A percentile compares a stretch with the other conserved stretches of the same genome.
These are phyloP conservation scores for Hymenotorrendiella dingleyae DNA, from an alignment of 2,329 filamentous ascomycete species.

Conservation along the genomic window DNA sequence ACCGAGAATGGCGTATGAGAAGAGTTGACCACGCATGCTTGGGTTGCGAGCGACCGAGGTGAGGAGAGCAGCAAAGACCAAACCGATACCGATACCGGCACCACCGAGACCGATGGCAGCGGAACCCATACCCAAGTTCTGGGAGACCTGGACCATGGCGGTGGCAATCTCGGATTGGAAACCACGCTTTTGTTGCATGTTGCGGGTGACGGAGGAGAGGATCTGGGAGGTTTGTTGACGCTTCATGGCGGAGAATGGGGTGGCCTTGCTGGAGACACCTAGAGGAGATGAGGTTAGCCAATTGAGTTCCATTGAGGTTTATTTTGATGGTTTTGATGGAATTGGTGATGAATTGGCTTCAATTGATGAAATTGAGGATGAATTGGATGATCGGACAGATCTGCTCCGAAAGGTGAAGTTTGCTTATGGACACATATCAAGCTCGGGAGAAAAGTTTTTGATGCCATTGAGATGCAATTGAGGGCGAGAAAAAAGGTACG, in stretches of 20 bases:
- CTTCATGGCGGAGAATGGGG: slow-evolving; percentile 57
- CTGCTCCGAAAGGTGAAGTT: too few relatives aligned
- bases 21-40: slow-evolving; percentile 89
- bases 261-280: slow-evolving; percentile 32
- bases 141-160: slow-evolving; percentile 84
- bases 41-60: slow-evolving; percentile 91
- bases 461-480: slow-evolving; percentile 2
- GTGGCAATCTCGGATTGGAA: slow-evolving; percentile 86
- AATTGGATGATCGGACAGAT: not conserved
- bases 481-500: slow-evolving; percentile 31
- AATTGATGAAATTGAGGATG: not conserved
- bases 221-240: slow-evolving; percentile 63
- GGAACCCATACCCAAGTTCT: slow-evolving; percentile 84
- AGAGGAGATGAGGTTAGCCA: slow-evolving; percentile 31
- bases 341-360: not conserved
- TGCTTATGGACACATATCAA: too few relatives aligned
- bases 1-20: slow-evolving; percentile 92
- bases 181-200: slow-evolving; percentile 55
- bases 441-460: not conserved
- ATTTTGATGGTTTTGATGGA: slow-evolving; percentile 1
- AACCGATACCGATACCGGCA: slow-evolving; percentile 93
- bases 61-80: slow-evolving; percentile 86
- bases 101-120: slow-evolving; percentile 88
- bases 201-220: slow-evolving; percentile 45
- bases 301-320: slow-evolving; percentile 10